Evolutionary conservation across 139 green algal species (phyloP).

Genomic region (Limnomonas spitsbergensis): DNA sequence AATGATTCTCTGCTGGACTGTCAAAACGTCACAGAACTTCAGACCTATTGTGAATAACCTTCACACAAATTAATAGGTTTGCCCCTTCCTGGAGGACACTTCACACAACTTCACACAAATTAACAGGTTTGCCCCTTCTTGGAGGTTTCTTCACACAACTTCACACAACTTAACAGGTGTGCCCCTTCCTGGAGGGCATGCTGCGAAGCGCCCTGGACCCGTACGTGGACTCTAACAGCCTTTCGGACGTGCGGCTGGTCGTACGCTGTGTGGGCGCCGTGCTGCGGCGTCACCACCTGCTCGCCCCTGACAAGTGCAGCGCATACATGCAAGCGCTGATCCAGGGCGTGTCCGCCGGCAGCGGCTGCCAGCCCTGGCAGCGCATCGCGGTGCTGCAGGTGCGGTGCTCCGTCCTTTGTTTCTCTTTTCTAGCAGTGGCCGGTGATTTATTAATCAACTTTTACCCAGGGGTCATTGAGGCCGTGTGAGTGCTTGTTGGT

Average conservation of each 20-base stretch:
- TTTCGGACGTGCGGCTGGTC: conserved; percentile 45
- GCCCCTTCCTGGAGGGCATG: conserved; percentile 45
- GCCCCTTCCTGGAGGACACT: too few relatives aligned
- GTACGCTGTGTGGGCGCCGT: conserved; percentile 51
- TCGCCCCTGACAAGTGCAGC: conserved; percentile 31
- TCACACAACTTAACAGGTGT: conserved; percentile 45
- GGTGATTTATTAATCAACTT: too few relatives aligned
- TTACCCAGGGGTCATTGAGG: too few relatives aligned
- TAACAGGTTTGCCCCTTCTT: too few relatives aligned
- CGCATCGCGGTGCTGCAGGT: conserved; percentile 41
- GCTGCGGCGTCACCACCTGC: conserved; percentile 42
- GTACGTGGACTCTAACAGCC: conserved; percentile 34
- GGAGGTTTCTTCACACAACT: too few relatives aligned
- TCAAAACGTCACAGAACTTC: too few relatives aligned
- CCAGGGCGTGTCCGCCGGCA: neutral
- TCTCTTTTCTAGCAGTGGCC: too few relatives aligned
- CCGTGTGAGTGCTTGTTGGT: too few relatives aligned
- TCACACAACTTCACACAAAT: too few relatives aligned
- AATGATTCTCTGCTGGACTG: too few relatives aligned
- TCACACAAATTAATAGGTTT: too few relatives aligned
- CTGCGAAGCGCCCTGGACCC: conserved; percentile 42
- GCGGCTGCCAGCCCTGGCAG: conserved; percentile 34
- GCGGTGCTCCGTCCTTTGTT: neutral
- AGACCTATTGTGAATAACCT: too few relatives aligned
- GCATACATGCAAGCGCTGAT: neutral